These are phyloP conservation scores for Trichoderma gamsii DNA, from an alignment of 495 filamentous ascomycete genomes.

Conservation along the genomic window DNA sequence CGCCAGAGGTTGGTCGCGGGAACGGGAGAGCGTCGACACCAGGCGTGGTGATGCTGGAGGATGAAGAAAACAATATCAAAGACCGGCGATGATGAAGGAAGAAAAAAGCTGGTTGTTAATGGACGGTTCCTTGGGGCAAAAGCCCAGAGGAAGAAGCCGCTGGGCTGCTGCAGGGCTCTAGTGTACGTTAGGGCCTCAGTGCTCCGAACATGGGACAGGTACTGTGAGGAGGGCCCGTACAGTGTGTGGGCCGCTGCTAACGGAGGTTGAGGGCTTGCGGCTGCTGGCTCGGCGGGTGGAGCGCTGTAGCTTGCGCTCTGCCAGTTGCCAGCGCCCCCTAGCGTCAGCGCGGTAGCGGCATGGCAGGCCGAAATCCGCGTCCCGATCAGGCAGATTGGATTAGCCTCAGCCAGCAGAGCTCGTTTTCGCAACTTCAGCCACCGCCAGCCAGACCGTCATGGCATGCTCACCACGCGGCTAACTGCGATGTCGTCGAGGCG, in stretches of 20 bases:
- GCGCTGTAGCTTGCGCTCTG: slow-evolving; percentile 10
- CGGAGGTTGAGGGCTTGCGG: slow-evolving; percentile 11
- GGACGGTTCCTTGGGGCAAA: slow-evolving; percentile 9
- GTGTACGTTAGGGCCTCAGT: neutral
- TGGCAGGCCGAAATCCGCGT: neutral
- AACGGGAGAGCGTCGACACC: neutral
- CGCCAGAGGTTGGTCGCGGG: neutral
- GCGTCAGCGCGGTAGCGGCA: slow-evolving; percentile 3
- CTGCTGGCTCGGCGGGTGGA: slow-evolving; percentile 1
- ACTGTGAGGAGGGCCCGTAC: slow-evolving; percentile 1
- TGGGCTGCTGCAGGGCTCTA: neutral
- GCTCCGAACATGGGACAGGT: neutral
- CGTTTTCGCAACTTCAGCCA: neutral
- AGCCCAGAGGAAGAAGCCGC: slow-evolving; percentile 7
- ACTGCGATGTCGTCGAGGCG: neutral
- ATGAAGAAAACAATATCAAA: neutral
- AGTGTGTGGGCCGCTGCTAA: slow-evolving; percentile 7
- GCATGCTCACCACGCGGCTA: neutral
- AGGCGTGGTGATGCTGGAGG: neutral
- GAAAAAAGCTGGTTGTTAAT: neutral
- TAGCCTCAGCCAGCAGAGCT: neutral
- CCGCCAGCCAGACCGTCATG: neutral
- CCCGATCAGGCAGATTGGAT: neutral
- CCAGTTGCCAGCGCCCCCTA: slow-evolving; percentile 5
- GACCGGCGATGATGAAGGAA: neutral